A percentile compares a stretch with the other conserved stretches of the same genome.
phyloP scores from a whole-genome alignment of 2,329 filamentous ascomycete species.

The Byssothecium circinans region DNA sequence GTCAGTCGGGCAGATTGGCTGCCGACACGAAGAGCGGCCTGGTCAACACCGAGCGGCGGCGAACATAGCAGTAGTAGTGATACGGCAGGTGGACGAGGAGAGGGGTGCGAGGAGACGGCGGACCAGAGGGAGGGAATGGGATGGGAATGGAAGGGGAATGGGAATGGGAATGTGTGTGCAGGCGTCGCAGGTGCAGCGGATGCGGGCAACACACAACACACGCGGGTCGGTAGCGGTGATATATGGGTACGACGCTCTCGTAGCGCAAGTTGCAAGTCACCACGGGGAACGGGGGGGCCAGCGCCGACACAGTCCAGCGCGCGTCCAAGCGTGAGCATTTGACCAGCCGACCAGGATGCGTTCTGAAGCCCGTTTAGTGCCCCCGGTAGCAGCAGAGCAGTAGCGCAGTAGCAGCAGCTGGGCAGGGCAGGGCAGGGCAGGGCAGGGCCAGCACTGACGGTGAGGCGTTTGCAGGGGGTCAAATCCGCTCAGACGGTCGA shows the following conservation, averaged over 20 bases:
- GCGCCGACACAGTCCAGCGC: neutral
- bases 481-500: no score
- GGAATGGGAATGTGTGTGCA: no score
- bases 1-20: constrained; percentile 22
- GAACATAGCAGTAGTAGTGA: constrained; percentile 2
- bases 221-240: constrained; percentile 6
- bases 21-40: constrained; percentile 12
- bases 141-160: no score
- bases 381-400: no score
- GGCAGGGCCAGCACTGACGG: no score
- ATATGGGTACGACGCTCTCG: constrained; percentile 6
- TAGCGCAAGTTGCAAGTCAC: no score
- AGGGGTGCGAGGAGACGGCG: constrained; percentile 8
- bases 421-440: no score
- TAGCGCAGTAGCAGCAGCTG: no score
- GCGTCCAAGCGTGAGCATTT: neutral
- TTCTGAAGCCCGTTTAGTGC: neutral
- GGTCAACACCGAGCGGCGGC: constrained; percentile 11
- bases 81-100: constrained; percentile 5
- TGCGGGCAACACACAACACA: neutral
- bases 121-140: constrained; percentile 5
- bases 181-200: neutral
- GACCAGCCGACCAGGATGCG: neutral
- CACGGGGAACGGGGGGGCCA: neutral
- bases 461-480: no score